Conservation (phyloP, 495 filamentous ascomycete species). For the Xylaria longipes region DNA sequence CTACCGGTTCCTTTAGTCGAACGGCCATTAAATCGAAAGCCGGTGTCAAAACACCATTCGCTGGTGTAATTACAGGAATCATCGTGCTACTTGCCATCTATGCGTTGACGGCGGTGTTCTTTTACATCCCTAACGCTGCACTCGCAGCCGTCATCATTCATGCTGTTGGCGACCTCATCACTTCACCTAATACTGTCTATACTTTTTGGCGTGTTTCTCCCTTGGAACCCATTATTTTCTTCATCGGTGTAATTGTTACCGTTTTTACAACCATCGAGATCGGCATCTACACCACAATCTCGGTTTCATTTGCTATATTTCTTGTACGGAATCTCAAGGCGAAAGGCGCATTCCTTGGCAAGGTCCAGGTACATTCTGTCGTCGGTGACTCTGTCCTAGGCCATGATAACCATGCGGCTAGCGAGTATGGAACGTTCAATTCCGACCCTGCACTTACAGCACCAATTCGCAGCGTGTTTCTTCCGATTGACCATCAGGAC, state of each 20-base stretch:
- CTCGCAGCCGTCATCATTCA: slow-evolving; percentile 98
- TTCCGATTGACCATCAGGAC: slow-evolving; percentile 87
- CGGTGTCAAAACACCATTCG: slow-evolving; percentile 91
- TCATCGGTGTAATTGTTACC: slow-evolving; percentile 89
- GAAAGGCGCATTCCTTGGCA: slow-evolving; percentile 84
- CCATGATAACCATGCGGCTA: slow-evolving; percentile 45
- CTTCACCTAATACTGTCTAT: slow-evolving; percentile 90
- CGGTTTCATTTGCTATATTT: slow-evolving; percentile 75
- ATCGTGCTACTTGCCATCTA: slow-evolving; percentile 96
- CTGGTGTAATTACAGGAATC: slow-evolving; percentile 85
- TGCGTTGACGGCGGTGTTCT: slow-evolving; percentile 89
- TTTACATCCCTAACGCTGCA: slow-evolving; percentile 85
- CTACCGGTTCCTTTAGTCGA: slow-evolving; percentile 95
- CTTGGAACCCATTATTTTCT: slow-evolving; percentile 90
- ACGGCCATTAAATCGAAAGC: slow-evolving; percentile 99
- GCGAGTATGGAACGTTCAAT: slow-evolving; percentile 59
- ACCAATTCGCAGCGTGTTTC: slow-evolving; percentile 74
- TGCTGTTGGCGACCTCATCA: slow-evolving; percentile 94
- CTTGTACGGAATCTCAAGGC: slow-evolving; percentile 87
- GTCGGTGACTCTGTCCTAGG: slow-evolving; percentile 82
- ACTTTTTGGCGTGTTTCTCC: slow-evolving; percentile 96
- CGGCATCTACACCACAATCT: slow-evolving; percentile 89
- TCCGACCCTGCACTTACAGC: slow-evolving; percentile 37
- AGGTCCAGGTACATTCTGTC: slow-evolving; percentile 88
- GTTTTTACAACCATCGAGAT: slow-evolving; percentile 88